A percentile compares a stretch with the other conserved stretches of the same genome.
Conservation (phyloP, 768 basidiomycete species). For the Boletus rufocinnamomeus region DNA sequence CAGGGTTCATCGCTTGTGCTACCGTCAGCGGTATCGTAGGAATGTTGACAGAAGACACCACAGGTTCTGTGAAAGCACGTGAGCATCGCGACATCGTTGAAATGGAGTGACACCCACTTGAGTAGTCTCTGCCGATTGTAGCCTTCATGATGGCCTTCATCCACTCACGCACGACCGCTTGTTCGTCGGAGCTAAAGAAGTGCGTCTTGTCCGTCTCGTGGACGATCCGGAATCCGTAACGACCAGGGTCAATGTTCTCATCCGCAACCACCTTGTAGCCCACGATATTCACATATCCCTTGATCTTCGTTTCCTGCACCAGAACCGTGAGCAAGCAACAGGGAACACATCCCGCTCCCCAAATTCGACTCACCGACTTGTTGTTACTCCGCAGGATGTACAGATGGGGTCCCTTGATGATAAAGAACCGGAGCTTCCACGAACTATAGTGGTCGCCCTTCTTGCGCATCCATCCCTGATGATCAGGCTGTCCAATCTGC, state of each 20-base stretch:
- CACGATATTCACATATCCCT: constrained; percentile 90
- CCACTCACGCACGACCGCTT: constrained; percentile 86
- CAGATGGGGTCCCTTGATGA: constrained; percentile 88
- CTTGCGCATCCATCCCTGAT: constrained; percentile 94
- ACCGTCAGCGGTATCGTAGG: constrained; percentile 94
- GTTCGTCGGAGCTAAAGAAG: constrained; percentile 91
- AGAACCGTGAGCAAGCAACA: not conserved
- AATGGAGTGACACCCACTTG: constrained; percentile 53
- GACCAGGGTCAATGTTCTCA: constrained; percentile 87
- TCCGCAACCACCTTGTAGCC: constrained; percentile 95
- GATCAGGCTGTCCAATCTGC: constrained; percentile 90
- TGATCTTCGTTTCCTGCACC: constrained; percentile 85
- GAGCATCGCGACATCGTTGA: not conserved
- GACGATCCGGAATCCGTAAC: constrained; percentile 93
- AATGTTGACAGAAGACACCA: constrained; percentile 95
- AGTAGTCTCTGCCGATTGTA: constrained; percentile 92
- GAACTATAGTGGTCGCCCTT: constrained; percentile 89
- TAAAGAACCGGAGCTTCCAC: constrained; percentile 94
- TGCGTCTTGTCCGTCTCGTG: constrained; percentile 88
- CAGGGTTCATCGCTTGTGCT: constrained; percentile 96
- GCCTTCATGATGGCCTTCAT: constrained; percentile 99
- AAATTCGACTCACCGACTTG: constrained; percentile 38
- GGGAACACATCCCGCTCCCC: not conserved
- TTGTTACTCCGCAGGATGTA: constrained; percentile 83
- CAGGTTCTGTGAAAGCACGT: constrained; percentile 62